phyloP scores from a whole-genome alignment of 2,329 filamentous ascomycete genomes.

The Botrytis fabae region DNA sequence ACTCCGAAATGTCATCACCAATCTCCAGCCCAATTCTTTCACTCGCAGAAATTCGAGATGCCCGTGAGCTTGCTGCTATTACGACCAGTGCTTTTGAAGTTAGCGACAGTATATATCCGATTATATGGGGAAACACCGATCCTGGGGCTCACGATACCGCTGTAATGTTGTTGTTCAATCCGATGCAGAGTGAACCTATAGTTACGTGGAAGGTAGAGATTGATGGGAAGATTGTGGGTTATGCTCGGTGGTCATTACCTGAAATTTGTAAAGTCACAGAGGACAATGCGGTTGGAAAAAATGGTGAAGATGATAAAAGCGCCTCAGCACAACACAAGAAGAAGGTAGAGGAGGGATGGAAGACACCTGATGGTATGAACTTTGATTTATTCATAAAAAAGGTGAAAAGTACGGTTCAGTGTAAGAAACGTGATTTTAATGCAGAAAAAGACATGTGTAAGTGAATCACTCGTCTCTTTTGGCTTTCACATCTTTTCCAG shows the following conservation, averaged over 20 bases:
- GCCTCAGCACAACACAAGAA: neutral
- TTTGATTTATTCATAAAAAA: constrained; percentile 13
- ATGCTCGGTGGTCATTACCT: neutral
- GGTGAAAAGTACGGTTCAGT: neutral
- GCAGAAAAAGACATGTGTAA: neutral
- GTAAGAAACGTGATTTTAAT: constrained; percentile 3
- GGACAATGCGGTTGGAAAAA: accelerated
- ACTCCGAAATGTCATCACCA: neutral
- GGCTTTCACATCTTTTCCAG: accelerated
- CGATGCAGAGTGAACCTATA: neutral
- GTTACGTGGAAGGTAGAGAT: neutral
- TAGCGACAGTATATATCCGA: neutral
- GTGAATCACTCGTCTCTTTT: neutral
- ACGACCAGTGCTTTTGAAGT: neutral
- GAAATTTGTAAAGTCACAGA: neutral
- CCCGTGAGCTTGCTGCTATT: neutral
- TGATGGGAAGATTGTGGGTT: neutral
- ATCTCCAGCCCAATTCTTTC: neutral
- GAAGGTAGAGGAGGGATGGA: neutral
- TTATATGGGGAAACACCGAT: neutral
- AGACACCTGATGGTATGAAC: constrained; percentile 3
- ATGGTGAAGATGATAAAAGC: neutral
- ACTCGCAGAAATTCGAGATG: neutral
- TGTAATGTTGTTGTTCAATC: neutral
- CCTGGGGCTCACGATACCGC: neutral